These are phyloP conservation scores for Fusarium pseudocircinatum DNA, from an alignment of 2,329 filamentous ascomycete species.

Conservation along the genomic window DNA sequence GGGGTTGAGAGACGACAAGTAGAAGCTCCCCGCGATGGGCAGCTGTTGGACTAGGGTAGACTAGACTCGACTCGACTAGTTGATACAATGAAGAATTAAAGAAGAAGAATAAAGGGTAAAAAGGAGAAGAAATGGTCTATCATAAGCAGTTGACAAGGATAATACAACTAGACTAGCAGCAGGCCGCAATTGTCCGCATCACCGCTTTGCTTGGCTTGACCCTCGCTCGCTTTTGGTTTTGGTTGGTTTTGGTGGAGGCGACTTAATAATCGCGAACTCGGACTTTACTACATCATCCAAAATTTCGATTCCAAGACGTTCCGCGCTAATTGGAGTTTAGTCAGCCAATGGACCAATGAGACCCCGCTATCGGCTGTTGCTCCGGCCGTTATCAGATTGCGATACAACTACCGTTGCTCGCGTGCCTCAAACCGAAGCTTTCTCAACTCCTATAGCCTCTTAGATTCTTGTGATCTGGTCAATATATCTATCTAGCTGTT, in stretches of 20 bases:
- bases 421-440: slow-evolving; percentile 2
- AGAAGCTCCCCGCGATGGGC: slow-evolving; percentile 43
- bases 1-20: neutral
- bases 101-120: slow-evolving; percentile 10
- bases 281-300: slow-evolving; percentile 45
- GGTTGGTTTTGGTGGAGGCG: slow-evolving; percentile 39
- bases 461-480: no score
- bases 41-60: slow-evolving; percentile 7
- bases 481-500: neutral
- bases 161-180: slow-evolving; percentile 3
- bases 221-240: neutral
- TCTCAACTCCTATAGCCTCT: neutral
- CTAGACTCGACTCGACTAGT: neutral
- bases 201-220: slow-evolving; percentile 33
- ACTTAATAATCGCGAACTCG: slow-evolving; percentile 48
- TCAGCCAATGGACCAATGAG: slow-evolving; percentile 9
- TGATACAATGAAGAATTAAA: slow-evolving; percentile 27
- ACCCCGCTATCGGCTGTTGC: slow-evolving; percentile 26
- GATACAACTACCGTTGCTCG: slow-evolving; percentile 33
- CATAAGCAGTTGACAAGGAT: slow-evolving; percentile 14
- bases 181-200: slow-evolving; percentile 46
- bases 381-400: slow-evolving; percentile 32
- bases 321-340: slow-evolving; percentile 10
- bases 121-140: slow-evolving; percentile 14
- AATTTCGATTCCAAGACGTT: slow-evolving; percentile 41